Conservation (phyloP, 2,329 filamentous ascomycete species). For the Emmonsia crescens region DNA sequence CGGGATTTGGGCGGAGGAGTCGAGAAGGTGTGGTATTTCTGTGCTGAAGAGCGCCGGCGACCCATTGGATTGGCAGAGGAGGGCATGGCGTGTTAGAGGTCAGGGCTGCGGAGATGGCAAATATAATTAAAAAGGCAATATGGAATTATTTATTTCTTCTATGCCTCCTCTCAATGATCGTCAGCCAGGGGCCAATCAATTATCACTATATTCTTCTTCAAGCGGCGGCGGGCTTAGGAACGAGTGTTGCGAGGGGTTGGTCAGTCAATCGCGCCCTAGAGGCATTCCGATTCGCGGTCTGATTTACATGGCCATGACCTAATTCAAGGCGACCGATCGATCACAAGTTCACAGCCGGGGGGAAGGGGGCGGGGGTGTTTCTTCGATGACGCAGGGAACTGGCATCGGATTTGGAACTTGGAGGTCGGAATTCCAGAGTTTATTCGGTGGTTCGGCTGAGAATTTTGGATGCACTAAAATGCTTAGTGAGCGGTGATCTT, state of each 20-base stretch:
- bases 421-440: not conserved
- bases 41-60: conserved; percentile 31
- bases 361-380: not conserved
- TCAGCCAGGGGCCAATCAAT: not conserved
- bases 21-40: conserved; percentile 40
- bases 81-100: not conserved
- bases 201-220: not conserved
- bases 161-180: not conserved
- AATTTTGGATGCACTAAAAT: not conserved
- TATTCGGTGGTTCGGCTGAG: not conserved
- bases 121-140: not conserved
- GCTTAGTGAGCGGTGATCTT: not conserved
- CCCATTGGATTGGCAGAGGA: not conserved
- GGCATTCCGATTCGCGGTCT: not conserved
- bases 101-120: not conserved
- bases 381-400: not conserved
- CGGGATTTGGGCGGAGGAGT: conserved; percentile 38
- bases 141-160: too few species aligned
- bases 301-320: not conserved
- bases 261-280: not conserved
- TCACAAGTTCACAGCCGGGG: not conserved
- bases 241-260: not conserved
- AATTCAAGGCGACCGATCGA: not conserved
- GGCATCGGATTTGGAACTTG: not conserved
- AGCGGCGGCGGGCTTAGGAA: not conserved